These are phyloP conservation scores for Epichloe sibirici DNA, from an alignment of 2,329 filamentous ascomycete species.

Conservation along the genomic window DNA sequence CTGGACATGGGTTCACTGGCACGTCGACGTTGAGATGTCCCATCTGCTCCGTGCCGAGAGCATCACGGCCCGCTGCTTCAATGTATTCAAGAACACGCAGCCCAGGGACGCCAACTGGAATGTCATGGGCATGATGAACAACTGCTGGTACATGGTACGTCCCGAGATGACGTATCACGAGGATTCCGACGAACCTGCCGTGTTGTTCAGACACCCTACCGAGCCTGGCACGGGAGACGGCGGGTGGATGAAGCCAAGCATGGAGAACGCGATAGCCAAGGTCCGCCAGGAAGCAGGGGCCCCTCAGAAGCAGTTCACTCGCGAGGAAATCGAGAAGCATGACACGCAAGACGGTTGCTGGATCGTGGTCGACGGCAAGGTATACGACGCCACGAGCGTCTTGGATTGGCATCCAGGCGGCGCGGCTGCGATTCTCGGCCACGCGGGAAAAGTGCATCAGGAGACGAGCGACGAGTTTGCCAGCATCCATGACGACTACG, in stretches of 20 bases:
- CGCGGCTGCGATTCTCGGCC: conserved; percentile 32
- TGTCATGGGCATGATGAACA: conserved; percentile 43
- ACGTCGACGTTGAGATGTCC: conserved; percentile 33
- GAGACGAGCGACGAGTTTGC: conserved; percentile 37
- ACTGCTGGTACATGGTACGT: conserved; percentile 35
- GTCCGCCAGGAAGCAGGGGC: conserved; percentile 30
- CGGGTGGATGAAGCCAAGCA: conserved; percentile 39
- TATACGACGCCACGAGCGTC: conserved; percentile 36
- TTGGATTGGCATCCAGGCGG: conserved; percentile 38
- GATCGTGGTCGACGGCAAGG: conserved; percentile 39
- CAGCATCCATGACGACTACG: conserved; percentile 38
- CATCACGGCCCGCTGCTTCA: conserved; percentile 34
- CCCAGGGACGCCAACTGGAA: conserved; percentile 34
- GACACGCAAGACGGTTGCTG: conserved; percentile 35
- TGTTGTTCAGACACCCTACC: conserved; percentile 34
- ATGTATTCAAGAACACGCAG: conserved; percentile 39
- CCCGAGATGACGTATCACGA: conserved; percentile 24
- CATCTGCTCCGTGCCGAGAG: conserved; percentile 29
- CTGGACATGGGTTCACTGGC: conserved; percentile 42
- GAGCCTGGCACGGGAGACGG: conserved; percentile 29
- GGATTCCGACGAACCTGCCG: conserved; percentile 15
- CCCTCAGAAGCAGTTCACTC: conserved; percentile 38
- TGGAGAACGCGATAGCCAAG: conserved; percentile 30
- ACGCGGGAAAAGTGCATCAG: conserved; percentile 36
- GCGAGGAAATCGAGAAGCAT: conserved; percentile 41